Percentiles rank a stretch among this genome's conserved stretches.
Conservation (phyloP, 805 yeast species). For the Saccharomycopsis fibuligera region DNA sequence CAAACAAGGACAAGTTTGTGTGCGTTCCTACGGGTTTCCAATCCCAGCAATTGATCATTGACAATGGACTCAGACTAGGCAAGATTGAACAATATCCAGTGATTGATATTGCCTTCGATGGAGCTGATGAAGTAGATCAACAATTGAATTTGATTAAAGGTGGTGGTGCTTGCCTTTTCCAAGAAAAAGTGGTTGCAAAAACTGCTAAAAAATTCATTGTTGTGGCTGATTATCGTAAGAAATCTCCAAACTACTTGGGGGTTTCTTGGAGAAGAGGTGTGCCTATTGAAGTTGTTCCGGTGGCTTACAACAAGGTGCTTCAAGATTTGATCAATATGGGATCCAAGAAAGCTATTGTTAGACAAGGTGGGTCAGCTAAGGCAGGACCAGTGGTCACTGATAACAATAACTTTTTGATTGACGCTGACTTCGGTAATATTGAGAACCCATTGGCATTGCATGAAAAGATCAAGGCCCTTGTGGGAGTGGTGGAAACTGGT, state of each 20-base stretch:
- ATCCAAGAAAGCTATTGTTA: constrained; percentile 54
- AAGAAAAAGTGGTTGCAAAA: constrained; percentile 88
- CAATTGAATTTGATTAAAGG: constrained; percentile 87
- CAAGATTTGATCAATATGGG: constrained; percentile 53
- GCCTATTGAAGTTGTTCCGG: constrained; percentile 93
- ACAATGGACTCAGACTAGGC: constrained; percentile 73
- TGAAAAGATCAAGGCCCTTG: constrained; percentile 57
- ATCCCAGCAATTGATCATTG: constrained; percentile 76
- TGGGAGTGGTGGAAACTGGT: constrained; percentile 97
- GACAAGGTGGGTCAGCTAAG: constrained; percentile 86
- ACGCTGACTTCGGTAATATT: constrained; percentile 85
- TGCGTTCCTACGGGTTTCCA: constrained; percentile 98
- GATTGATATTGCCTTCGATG: constrained; percentile 92
- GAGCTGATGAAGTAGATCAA: constrained; percentile 94
- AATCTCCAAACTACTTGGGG: constrained; percentile 62
- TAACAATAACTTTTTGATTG: constrained; percentile 87
- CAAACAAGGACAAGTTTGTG: constrained; percentile 46
- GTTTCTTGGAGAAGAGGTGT: constrained; percentile 82
- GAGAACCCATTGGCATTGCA: constrained; percentile 49
- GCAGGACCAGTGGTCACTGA: constrained; percentile 98
- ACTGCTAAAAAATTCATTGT: constrained; percentile 70
- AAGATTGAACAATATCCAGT: constrained; percentile 76
- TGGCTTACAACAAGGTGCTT: constrained; percentile 71
- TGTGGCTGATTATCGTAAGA: constrained; percentile 90
- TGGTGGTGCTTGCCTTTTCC: constrained; percentile 97